A percentile compares a stretch with the other conserved stretches of the same genome.
Evolutionary conservation across 2,329 filamentous ascomycete species (phyloP).

Genomic region (Periconia macrospinosa): DNA sequence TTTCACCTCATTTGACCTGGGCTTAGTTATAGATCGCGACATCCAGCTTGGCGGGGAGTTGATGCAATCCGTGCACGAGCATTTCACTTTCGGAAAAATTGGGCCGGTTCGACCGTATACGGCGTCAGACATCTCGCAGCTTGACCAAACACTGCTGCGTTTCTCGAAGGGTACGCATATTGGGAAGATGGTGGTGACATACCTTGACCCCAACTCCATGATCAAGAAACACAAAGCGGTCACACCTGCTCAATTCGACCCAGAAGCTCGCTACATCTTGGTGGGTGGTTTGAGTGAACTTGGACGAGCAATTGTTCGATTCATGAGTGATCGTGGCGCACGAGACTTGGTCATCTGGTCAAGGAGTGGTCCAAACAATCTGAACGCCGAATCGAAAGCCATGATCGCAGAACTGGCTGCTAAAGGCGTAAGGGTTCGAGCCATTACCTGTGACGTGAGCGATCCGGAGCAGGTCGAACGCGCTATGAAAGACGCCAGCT

Average conservation of each 20-base stretch:
- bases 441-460: conserved; percentile 11
- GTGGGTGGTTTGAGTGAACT: conserved; percentile 20
- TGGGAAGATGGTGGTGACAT: conserved; percentile 44
- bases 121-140: conserved; percentile 22
- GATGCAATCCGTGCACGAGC: conserved; percentile 5
- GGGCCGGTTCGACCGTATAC: conserved; percentile 3
- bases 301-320: conserved; percentile 10
- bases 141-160: conserved; percentile 20
- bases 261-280: conserved; percentile 12
- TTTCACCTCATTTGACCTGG: conserved; percentile 25
- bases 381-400: neutral
- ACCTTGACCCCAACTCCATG: conserved; percentile 2
- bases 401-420: neutral
- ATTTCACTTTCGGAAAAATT: conserved; percentile 8
- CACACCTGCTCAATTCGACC: conserved; percentile 1
- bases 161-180: conserved; percentile 41
- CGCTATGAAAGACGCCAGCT: neutral
- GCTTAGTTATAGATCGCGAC: conserved; percentile 7
- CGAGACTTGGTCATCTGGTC: conserved; percentile 5
- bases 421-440: neutral
- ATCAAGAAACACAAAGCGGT: conserved; percentile 5
- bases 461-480: conserved; percentile 1
- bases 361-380: neutral
- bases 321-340: conserved; percentile 19
- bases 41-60: conserved; percentile 1